These are phyloP conservation scores for Chloris gayana DNA, from an alignment of 176 grass and related monocot species.

Conservation along the genomic window DNA sequence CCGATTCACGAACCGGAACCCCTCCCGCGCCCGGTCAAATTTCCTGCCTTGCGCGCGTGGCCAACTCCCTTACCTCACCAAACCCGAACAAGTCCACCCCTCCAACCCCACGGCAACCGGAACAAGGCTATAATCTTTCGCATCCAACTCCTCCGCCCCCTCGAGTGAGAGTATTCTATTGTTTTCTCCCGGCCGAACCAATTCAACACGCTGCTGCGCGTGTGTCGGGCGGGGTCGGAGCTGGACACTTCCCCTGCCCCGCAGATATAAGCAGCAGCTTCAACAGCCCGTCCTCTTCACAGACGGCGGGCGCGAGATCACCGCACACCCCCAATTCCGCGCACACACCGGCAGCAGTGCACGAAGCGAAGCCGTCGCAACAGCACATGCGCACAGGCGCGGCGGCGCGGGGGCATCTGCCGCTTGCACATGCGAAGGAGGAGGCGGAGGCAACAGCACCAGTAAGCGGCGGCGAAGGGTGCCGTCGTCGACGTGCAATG, in stretches of 20 bases:
- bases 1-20: slow-evolving; percentile 1
- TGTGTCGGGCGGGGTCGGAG: slow-evolving; percentile 8
- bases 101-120: slow-evolving; percentile 33
- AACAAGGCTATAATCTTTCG: neutral
- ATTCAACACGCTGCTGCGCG: slow-evolving; percentile 42
- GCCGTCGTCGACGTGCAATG: slow-evolving; percentile 12
- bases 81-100: slow-evolving; percentile 47
- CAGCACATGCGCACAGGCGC: slow-evolving; percentile 34
- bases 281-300: neutral
- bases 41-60: slow-evolving; percentile 19
- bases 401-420: slow-evolving; percentile 20
- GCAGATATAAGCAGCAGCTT: slow-evolving; percentile 33
- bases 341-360: neutral
- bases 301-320: neutral
- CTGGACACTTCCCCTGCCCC: neutral
- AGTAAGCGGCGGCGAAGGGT: neutral
- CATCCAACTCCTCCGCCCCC: neutral
- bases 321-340: neutral
- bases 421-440: slow-evolving; percentile 32
- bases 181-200: slow-evolving; percentile 28
- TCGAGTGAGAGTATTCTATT: neutral
- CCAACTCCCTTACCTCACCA: slow-evolving; percentile 38
- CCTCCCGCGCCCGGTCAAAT: slow-evolving; percentile 36
- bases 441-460: neutral
- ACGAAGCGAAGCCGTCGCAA: neutral